Conservation (phyloP, 805 yeast species). For the Komagataella populi region DNA sequence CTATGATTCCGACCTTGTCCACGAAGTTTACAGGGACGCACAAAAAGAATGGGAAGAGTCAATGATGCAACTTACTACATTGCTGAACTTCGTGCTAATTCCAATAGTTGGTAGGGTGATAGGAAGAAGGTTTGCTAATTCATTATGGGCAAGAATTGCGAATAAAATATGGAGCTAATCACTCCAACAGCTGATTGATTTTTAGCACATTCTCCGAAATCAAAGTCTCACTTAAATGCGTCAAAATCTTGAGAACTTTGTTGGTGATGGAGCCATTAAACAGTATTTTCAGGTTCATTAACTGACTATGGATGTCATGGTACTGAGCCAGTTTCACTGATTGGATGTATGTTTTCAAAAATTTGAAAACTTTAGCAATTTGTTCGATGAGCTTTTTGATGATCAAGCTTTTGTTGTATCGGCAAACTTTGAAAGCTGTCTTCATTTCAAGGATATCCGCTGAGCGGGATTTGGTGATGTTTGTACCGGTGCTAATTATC, state of each 20-base stretch:
- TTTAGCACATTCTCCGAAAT: background rate
- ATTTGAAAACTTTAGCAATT: background rate
- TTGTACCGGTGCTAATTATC: background rate
- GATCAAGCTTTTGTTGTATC: background rate
- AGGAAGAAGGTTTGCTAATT: slow-evolving; percentile 46
- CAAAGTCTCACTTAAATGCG: slow-evolving; percentile 5
- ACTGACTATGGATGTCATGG: background rate
- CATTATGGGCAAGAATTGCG: slow-evolving; percentile 17
- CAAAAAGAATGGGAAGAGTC: slow-evolving; percentile 70
- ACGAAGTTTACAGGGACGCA: slow-evolving; percentile 19
- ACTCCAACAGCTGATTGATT: background rate
- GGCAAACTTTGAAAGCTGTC: background rate
- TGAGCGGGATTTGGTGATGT: background rate
- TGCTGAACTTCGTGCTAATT: slow-evolving; percentile 43
- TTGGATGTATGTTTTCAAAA: background rate
- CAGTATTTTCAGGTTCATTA: slow-evolving; percentile 9
- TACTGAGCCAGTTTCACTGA: background rate
- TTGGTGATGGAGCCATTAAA: slow-evolving; percentile 15
- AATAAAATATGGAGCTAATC: slow-evolving; percentile 4
- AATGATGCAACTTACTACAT: slow-evolving; percentile 40
- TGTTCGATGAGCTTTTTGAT: slow-evolving; percentile 1
- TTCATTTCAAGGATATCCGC: background rate
- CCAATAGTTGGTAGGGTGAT: slow-evolving; percentile 56
- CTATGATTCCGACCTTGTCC: slow-evolving; percentile 15
- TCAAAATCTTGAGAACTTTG: slow-evolving; percentile 15